Conservation (phyloP, 352 stramenopile species). For the Globisporangium perplexum region DNA sequence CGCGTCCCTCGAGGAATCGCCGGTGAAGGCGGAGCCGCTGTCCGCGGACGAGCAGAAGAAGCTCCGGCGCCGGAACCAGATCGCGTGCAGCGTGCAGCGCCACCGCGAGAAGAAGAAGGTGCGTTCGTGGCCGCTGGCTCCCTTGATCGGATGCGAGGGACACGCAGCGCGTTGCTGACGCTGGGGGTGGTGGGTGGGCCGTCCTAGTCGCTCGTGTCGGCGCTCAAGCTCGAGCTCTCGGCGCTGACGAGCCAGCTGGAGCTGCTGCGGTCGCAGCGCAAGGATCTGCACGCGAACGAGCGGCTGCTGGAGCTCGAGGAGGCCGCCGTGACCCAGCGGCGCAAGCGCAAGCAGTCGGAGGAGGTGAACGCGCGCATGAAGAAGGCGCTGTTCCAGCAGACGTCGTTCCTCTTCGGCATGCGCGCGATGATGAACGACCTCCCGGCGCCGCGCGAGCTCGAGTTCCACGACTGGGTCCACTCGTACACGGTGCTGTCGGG, state of each 20-base stretch:
- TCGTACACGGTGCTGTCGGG: constrained; percentile 53
- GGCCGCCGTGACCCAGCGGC: constrained; percentile 48
- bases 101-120: constrained; percentile 66
- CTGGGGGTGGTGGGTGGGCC: not conserved
- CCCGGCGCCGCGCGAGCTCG: constrained; percentile 35
- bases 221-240: constrained; percentile 39
- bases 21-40: constrained; percentile 17
- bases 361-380: constrained; percentile 51
- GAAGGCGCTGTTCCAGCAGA: constrained; percentile 69
- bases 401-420: constrained; percentile 49
- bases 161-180: no score
- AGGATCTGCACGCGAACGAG: constrained; percentile 35
- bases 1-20: not conserved
- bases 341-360: constrained; percentile 53
- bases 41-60: constrained; percentile 59
- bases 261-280: constrained; percentile 32
- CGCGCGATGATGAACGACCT: constrained; percentile 32
- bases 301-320: constrained; percentile 53
- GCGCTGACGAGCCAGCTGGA: constrained; percentile 35
- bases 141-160: no score
- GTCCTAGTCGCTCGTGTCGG: constrained; percentile 27
- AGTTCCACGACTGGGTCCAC: constrained; percentile 76
- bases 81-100: constrained; percentile 58
- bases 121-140: not conserved
- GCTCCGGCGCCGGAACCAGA: constrained; percentile 44